Evolutionary conservation across 306 rosid species (phyloP).

Genomic region (Sphenostylis stenocarpa): DNA sequence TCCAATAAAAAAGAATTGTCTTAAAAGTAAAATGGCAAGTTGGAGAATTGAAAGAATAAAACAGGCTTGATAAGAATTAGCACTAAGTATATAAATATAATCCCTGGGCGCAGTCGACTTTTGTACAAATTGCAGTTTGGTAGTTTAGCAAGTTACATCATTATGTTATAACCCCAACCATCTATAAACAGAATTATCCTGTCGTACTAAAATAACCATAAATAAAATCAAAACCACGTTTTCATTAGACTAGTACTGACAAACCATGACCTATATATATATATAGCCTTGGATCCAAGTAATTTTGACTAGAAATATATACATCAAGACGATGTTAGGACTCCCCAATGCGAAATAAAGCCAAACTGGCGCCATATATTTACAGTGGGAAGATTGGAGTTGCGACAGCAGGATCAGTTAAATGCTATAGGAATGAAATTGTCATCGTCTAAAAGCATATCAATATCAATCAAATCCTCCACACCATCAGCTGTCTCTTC

Average conservation of each 20-base stretch:
- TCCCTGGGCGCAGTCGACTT: slow-evolving; percentile 23
- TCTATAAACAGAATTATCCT: slow-evolving; percentile 28
- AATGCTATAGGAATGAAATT: slow-evolving; percentile 72
- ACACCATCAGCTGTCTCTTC: slow-evolving; percentile 61
- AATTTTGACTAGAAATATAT: slow-evolving; percentile 43
- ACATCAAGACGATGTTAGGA: slow-evolving; percentile 45
- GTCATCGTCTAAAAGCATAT: slow-evolving; percentile 70
- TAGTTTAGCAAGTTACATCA: slow-evolving; percentile 31
- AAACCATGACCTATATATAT: slow-evolving; percentile 39
- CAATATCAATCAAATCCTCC: slow-evolving; percentile 74
- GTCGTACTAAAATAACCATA: slow-evolving; percentile 27
- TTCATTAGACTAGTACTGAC: slow-evolving; percentile 32
- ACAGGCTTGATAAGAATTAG: too few relatives aligned
- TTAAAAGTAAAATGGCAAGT: too few relatives aligned
- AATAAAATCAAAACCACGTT: slow-evolving; percentile 34
- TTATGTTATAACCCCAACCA: slow-evolving; percentile 33
- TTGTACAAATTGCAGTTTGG: slow-evolving; percentile 33
- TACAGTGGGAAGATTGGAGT: slow-evolving; percentile 33
- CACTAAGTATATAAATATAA: neutral
- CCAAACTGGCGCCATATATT: slow-evolving; percentile 42
- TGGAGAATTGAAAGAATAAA: too few relatives aligned
- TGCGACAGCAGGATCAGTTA: slow-evolving; percentile 45
- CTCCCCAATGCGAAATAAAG: slow-evolving; percentile 41
- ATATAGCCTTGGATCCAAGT: slow-evolving; percentile 34
- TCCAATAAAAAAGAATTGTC: too few relatives aligned